Evolutionary conservation across 2,329 filamentous ascomycete genomes (phyloP).

Genomic region (Gaeumannomyces tritici): DNA sequence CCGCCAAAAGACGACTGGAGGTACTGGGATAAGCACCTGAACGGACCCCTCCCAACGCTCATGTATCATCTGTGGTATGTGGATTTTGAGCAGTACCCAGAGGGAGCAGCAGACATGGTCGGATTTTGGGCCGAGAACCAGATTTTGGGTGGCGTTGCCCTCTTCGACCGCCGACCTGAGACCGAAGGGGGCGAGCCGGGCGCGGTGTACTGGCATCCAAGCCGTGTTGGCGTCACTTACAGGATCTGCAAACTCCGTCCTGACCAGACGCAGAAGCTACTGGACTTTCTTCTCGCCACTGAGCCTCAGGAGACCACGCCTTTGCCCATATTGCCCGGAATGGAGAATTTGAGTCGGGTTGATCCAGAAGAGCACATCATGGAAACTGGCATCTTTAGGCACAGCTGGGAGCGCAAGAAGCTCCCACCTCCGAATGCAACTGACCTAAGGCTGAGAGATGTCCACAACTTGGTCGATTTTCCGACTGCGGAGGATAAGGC

Average conservation of each 20-base stretch:
- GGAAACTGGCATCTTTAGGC: slow-evolving; percentile 13
- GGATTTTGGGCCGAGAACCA: slow-evolving; percentile 19
- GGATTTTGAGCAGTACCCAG: slow-evolving; percentile 17
- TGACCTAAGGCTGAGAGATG: neutral
- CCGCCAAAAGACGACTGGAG: slow-evolving; percentile 11
- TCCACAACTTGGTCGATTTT: neutral
- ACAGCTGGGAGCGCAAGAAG: slow-evolving; percentile 14
- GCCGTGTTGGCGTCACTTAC: slow-evolving; percentile 9
- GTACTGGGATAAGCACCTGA: neutral
- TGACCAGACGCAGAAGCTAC: slow-evolving; percentile 11
- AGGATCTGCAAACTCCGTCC: slow-evolving; percentile 14
- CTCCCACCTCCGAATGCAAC: neutral
- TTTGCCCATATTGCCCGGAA: slow-evolving; percentile 7
- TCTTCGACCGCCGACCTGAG: slow-evolving; percentile 12
- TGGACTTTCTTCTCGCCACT: slow-evolving; percentile 7
- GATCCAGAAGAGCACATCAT: slow-evolving; percentile 15
- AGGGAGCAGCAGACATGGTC: slow-evolving; percentile 16
- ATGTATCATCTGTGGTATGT: slow-evolving; percentile 17
- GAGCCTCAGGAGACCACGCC: slow-evolving; percentile 5
- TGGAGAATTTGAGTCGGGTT: slow-evolving; percentile 11
- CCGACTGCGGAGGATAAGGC: neutral
- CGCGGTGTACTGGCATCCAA: slow-evolving; percentile 13
- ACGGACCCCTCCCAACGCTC: slow-evolving; percentile 11
- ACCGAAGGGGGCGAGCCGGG: neutral
- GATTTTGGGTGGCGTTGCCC: slow-evolving; percentile 16